Evolutionary conservation across 2,329 filamentous ascomycete species (phyloP).

Genomic region (Talaromyces sp.): DNA sequence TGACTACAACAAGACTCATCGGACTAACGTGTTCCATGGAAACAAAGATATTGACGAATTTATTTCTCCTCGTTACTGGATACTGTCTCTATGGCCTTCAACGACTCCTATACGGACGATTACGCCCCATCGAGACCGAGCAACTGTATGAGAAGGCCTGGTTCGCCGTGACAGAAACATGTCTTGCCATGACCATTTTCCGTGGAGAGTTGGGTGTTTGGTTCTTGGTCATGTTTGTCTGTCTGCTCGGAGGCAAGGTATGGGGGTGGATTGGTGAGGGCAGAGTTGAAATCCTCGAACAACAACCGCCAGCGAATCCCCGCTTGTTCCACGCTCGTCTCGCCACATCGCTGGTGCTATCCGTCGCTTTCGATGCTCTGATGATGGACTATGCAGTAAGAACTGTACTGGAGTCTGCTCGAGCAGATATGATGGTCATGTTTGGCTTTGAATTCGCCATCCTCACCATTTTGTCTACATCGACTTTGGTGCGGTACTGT

Average conservation of each 20-base stretch:
- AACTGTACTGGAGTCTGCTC: constrained; percentile 77
- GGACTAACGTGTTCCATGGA: neutral
- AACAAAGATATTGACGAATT: constrained; percentile 76
- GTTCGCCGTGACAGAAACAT: constrained; percentile 97
- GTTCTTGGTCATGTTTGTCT: constrained; percentile 95
- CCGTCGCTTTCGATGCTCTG: constrained; percentile 71
- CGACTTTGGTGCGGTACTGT: constrained; percentile 71
- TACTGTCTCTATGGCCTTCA: constrained; percentile 82
- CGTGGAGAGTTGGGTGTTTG: constrained; percentile 89
- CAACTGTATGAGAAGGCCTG: constrained; percentile 96
- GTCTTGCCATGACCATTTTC: constrained; percentile 97
- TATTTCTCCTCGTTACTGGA: constrained; percentile 74
- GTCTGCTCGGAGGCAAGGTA: constrained; percentile 85
- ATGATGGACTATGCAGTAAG: constrained; percentile 77
- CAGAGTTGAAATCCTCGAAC: constrained; percentile 87
- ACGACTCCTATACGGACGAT: constrained; percentile 79
- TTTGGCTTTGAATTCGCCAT: constrained; percentile 97
- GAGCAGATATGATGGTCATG: constrained; percentile 99
- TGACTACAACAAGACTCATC: neutral
- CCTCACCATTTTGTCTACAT: constrained; percentile 70
- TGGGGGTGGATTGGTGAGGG: constrained; percentile 99
- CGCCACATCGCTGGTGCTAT: constrained; percentile 70
- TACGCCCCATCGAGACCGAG: constrained; percentile 91
- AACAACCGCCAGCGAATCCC: constrained; percentile 87
- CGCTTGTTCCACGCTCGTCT: constrained; percentile 81